phyloP scores from a whole-genome alignment of 78 protist genomes.

The Dictyostelium discoideum region DNA sequence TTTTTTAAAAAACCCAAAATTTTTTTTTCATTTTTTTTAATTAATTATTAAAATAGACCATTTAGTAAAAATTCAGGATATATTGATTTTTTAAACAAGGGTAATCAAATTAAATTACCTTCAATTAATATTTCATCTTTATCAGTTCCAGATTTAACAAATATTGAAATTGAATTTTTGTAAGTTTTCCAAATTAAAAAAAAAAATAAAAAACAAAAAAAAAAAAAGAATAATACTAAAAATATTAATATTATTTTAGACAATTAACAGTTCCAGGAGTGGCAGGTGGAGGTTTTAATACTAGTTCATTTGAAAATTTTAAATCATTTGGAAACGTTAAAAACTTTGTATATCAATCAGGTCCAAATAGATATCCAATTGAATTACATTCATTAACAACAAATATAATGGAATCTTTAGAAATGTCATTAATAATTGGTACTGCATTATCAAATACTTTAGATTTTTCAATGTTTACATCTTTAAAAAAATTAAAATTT shows the following conservation, averaged over 20 bases:
- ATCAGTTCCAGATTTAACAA: neutral
- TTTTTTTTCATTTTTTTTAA: neutral
- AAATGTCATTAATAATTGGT: neutral
- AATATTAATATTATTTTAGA: neutral
- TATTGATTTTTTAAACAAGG: neutral
- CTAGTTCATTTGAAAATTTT: neutral
- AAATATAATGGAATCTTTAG: neutral
- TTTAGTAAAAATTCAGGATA: neutral
- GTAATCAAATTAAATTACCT: neutral
- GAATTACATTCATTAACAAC: neutral
- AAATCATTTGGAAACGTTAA: neutral
- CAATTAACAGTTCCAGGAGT: neutral
- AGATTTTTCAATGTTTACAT: neutral
- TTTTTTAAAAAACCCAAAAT: no score
- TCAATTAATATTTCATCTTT: neutral
- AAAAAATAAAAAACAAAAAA: neutral
- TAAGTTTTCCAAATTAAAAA: neutral
- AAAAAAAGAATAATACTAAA: neutral
- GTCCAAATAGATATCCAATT: neutral
- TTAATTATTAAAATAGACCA: neutral
- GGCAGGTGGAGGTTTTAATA: neutral
- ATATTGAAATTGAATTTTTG: neutral
- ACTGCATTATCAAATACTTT: neutral
- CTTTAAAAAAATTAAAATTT: neutral
- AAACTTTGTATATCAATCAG: neutral